Conservation (phyloP, 352 stramenopile genomes). For the Globisporangium carolinianum region DNA sequence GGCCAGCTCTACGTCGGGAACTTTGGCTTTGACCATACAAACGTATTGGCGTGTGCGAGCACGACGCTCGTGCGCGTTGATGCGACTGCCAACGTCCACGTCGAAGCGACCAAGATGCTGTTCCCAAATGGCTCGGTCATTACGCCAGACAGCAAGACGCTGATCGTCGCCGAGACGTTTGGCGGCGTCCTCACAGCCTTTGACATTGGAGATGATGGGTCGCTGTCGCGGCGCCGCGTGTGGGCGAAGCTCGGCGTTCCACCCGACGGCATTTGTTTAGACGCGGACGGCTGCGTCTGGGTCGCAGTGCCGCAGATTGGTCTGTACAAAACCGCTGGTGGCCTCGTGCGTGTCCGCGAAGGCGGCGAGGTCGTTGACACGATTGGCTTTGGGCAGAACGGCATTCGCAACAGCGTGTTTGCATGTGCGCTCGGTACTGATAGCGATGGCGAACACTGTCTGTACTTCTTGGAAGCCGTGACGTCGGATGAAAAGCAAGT, state of each 20-base stretch:
- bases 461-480: conserved; percentile 54
- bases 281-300: conserved; percentile 67
- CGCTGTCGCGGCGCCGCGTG: conserved; percentile 36
- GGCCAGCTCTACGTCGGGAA: conserved; percentile 54
- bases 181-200: conserved; percentile 44
- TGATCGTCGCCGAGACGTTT: conserved; percentile 69
- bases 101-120: conserved; percentile 49
- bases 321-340: conserved; percentile 37
- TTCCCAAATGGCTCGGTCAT: conserved; percentile 73
- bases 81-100: conserved; percentile 29
- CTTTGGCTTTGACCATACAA: conserved; percentile 49
- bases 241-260: conserved; percentile 47
- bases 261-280: conserved; percentile 53
- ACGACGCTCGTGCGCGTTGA: conserved; percentile 57
- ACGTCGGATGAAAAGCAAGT: conserved; percentile 34
- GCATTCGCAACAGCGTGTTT: conserved; percentile 42
- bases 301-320: conserved; percentile 43
- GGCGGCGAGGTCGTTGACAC: conserved; percentile 47
- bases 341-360: conserved; percentile 44
- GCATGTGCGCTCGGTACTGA: conserved; percentile 60
- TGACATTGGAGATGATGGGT: conserved; percentile 43
- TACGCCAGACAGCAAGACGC: conserved; percentile 61
- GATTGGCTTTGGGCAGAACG: conserved; percentile 52
- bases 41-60: conserved; percentile 22
- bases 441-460: conserved; percentile 30